These are phyloP conservation scores for Priceomyces haplophilus DNA, from an alignment of 805 yeast genomes.

Conservation along the genomic window DNA sequence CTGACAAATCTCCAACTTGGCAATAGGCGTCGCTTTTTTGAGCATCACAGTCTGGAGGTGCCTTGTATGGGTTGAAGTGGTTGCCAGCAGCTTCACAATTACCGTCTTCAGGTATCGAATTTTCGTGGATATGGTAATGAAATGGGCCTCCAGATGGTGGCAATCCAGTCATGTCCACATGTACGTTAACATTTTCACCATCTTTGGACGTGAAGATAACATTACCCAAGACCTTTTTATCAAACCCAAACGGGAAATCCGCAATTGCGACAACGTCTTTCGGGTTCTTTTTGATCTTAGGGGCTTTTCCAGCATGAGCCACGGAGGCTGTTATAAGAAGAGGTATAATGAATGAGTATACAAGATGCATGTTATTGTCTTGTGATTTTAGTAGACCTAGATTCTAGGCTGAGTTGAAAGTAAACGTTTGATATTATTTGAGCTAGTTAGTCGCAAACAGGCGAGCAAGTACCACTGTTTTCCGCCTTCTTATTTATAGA, in stretches of 20 bases:
- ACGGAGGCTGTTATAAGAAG: constrained; percentile 1
- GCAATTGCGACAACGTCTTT: constrained; percentile 53
- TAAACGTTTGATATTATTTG: background rate
- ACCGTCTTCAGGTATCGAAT: constrained; percentile 45
- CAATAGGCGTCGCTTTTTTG: constrained; percentile 53
- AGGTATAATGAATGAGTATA: constrained; percentile 4
- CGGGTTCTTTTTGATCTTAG: constrained; percentile 49
- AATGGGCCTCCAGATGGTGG: constrained; percentile 69
- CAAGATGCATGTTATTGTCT: constrained; percentile 4
- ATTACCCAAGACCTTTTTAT: constrained; percentile 45
- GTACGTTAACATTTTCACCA: constrained; percentile 61
- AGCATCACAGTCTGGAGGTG: constrained; percentile 50
- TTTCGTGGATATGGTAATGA: constrained; percentile 64
- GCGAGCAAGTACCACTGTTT: background rate
- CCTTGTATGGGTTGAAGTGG: constrained; percentile 64
- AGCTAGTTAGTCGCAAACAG: background rate
- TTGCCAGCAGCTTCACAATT: constrained; percentile 54
- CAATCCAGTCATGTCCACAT: constrained; percentile 66
- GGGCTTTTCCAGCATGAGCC: constrained; percentile 43
- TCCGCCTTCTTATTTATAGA: background rate
- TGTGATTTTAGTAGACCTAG: background rate
- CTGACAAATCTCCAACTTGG: constrained; percentile 73
- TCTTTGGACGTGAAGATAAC: constrained; percentile 55
- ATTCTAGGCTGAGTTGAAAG: background rate
- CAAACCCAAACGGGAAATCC: constrained; percentile 48